Conservation (phyloP, 2,329 filamentous ascomycete species). For the Furcasterigmium sp. region DNA sequence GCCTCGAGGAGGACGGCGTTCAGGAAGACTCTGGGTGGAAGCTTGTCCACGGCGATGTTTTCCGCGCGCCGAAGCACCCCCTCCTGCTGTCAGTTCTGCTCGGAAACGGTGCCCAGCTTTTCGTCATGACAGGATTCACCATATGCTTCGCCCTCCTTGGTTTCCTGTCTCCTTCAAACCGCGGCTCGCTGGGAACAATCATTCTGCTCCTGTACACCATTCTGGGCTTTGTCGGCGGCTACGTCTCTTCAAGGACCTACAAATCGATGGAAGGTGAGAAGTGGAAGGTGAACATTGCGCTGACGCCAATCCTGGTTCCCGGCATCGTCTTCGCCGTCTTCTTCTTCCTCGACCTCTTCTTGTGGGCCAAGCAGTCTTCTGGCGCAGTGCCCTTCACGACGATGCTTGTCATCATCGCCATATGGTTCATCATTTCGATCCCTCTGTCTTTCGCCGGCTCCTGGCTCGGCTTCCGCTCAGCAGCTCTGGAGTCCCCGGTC, state of each 20-base stretch:
- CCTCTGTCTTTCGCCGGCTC: constrained; percentile 86
- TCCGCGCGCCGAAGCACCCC: constrained; percentile 78
- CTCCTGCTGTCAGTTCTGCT: constrained; percentile 82
- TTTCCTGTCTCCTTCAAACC: constrained; percentile 92
- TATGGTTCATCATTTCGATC: constrained; percentile 97
- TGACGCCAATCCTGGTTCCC: constrained; percentile 83
- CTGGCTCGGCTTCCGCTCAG: constrained; percentile 84
- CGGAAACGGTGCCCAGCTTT: constrained; percentile 91
- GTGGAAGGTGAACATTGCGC: constrained; percentile 89
- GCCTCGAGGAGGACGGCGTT: constrained; percentile 80
- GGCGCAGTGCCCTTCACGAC: constrained; percentile 95
- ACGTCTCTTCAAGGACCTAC: constrained; percentile 84
- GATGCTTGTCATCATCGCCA: constrained; percentile 87
- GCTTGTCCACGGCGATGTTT: constrained; percentile 94
- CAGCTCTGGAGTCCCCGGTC: constrained; percentile 70
- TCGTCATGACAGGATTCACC: constrained; percentile 94
- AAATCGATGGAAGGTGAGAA: constrained; percentile 87
- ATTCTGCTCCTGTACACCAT: constrained; percentile 91
- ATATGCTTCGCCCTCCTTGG: constrained; percentile 91
- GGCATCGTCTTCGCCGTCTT: constrained; percentile 81
- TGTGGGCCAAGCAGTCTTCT: constrained; percentile 88
- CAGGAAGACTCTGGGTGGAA: constrained; percentile 99
- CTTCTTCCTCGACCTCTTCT: constrained; percentile 92
- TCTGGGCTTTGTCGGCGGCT: constrained; percentile 88
- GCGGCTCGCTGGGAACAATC: constrained; percentile 87